Percentiles rank a stretch among this genome's conserved stretches.
These are phyloP conservation scores for Ganoderma multipileum DNA, from an alignment of 1,284 basidiomycete genomes.

Conservation along the genomic window DNA sequence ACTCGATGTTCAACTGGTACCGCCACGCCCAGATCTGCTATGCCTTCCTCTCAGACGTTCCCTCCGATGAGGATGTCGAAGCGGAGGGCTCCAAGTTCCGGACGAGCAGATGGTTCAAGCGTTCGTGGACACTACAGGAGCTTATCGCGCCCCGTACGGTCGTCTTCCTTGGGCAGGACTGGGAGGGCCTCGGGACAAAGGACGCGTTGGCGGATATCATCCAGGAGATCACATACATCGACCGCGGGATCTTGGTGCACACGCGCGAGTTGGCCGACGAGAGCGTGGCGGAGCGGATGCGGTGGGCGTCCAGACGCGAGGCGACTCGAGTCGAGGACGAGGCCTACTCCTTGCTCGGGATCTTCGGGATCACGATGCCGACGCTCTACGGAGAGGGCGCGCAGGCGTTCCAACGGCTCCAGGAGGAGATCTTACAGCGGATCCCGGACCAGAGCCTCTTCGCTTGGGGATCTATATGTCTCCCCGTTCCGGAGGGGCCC, in stretches of 20 bases:
- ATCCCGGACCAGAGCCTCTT: not conserved
- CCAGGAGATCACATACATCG: not conserved
- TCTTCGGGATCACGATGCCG: slow-evolving; percentile 6
- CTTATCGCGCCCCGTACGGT: slow-evolving; percentile 3
- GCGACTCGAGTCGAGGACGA: slow-evolving; percentile 8
- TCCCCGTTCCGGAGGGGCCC: too few relatives aligned
- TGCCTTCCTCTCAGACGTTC: slow-evolving; percentile 11
- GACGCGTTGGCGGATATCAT: not conserved
- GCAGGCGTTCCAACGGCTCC: not conserved
- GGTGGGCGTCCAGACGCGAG: not conserved
- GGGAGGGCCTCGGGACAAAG: not conserved
- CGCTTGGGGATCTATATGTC: not conserved
- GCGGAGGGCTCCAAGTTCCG: not conserved
- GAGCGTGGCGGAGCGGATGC: slow-evolving; percentile 8
- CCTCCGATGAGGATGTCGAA: not conserved
- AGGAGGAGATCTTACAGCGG: not conserved
- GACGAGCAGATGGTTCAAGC: slow-evolving; percentile 1
- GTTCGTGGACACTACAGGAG: slow-evolving; percentile 12
- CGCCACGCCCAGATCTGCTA: slow-evolving; percentile 3
- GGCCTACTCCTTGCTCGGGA: slow-evolving; percentile 8
- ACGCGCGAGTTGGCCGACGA: not conserved
- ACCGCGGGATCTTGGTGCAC: not conserved
- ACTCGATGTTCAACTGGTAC: slow-evolving; percentile 14
- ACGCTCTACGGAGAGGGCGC: not conserved
- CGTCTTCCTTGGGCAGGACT: slow-evolving; percentile 2